A percentile compares a stretch with the other conserved stretches of the same genome.
phyloP scores from a whole-genome alignment of 1,284 basidiomycete species.

The Porogramme epimiltina region DNA sequence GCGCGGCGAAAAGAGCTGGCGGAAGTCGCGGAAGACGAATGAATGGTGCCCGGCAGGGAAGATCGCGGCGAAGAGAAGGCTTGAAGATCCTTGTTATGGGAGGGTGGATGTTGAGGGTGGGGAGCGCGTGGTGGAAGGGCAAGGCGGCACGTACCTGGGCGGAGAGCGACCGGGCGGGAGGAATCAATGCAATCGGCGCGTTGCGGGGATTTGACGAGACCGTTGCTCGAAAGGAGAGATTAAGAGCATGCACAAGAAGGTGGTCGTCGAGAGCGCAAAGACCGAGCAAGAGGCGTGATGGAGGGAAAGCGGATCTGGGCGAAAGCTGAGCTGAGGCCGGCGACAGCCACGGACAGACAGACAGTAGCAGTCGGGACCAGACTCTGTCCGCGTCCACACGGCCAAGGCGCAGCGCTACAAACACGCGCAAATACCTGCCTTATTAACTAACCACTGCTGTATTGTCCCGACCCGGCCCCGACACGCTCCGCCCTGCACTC shows the following conservation, averaged over 20 bases:
- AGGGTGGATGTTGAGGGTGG: constrained; percentile 7
- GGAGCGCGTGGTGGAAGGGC: constrained; percentile 1
- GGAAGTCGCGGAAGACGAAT: constrained; percentile 12
- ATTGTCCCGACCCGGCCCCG: neutral
- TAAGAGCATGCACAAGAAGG: constrained; percentile 5
- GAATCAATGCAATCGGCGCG: constrained; percentile 12
- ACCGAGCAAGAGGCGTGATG: neutral
- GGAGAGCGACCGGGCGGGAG: constrained; percentile 1
- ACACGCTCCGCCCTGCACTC: too few species aligned
- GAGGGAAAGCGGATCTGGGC: neutral
- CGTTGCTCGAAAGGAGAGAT: neutral
- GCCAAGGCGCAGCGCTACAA: constrained; percentile 1
- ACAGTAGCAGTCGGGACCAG: too few species aligned
- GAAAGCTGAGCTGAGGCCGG: too few species aligned
- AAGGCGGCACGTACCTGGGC: constrained; percentile 8
- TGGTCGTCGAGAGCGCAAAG: neutral
- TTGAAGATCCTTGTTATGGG: constrained; percentile 4
- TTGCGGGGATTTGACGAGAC: neutral
- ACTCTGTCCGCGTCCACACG: neutral
- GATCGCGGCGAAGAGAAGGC: constrained; percentile 12
- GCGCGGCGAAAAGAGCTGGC: constrained; percentile 10
- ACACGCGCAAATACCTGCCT: constrained; percentile 8
- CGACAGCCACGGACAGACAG: too few species aligned
- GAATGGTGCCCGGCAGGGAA: constrained; percentile 5
- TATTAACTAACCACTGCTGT: constrained; percentile 8